These are phyloP conservation scores for Gossypium ekmanianum DNA, from an alignment of 345 rosid genomes.

Conservation along the genomic window DNA sequence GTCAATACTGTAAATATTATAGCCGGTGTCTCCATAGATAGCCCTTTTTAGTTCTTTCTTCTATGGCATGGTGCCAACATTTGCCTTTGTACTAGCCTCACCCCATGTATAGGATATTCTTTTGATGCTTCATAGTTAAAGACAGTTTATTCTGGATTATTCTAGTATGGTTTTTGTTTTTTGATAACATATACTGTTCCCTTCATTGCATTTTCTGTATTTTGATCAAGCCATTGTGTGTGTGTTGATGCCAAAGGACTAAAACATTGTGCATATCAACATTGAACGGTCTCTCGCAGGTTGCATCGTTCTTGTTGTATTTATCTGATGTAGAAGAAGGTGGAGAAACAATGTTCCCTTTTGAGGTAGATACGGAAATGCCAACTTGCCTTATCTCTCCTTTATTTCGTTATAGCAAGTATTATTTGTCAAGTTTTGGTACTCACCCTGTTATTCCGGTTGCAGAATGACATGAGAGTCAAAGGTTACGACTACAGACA, in stretches of 20 bases:
- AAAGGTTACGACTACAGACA: slow-evolving; percentile 52
- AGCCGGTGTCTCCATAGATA: too few relatives aligned
- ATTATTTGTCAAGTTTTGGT: background rate
- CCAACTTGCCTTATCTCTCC: slow-evolving; percentile 1
- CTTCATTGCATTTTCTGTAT: background rate
- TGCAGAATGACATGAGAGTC: slow-evolving; percentile 43
- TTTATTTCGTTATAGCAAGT: background rate
- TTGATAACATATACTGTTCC: background rate
- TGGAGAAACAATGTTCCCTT: slow-evolving; percentile 85
- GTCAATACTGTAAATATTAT: background rate
- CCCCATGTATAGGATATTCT: background rate
- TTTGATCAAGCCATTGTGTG: background rate
- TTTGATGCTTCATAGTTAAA: background rate
- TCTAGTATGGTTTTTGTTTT: background rate
- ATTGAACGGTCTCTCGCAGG: slow-evolving; percentile 21
- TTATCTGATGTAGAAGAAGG: slow-evolving; percentile 31
- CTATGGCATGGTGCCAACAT: background rate
- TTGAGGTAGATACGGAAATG: slow-evolving; percentile 43
- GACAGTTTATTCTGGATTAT: background rate
- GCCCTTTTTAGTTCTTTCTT: background rate
- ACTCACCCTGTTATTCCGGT: slow-evolving; percentile 6
- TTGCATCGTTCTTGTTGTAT: slow-evolving; percentile 31
- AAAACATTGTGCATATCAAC: slow-evolving; percentile 5
- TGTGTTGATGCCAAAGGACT: slow-evolving; percentile 2
- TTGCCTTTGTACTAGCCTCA: background rate